Evolutionary conservation across 345 rosid species (phyloP).

Genomic region (Citrus sp.): DNA sequence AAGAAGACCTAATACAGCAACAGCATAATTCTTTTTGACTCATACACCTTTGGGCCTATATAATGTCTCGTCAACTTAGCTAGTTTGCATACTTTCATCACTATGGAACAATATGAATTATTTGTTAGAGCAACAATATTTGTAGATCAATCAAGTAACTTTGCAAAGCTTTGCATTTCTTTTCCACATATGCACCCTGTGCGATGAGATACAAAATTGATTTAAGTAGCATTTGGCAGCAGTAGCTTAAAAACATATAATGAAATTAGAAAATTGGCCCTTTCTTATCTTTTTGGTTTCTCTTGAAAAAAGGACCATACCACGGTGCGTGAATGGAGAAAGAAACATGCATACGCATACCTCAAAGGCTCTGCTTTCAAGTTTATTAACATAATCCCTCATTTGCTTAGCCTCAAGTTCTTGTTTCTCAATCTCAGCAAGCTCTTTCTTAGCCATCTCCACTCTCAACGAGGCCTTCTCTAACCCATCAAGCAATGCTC

Average conservation of each 20-base stretch:
- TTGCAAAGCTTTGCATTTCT: background rate
- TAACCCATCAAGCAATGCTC: constrained; percentile 64
- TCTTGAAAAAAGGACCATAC: background rate
- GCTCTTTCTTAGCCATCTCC: constrained; percentile 63
- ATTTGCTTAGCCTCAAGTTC: constrained; percentile 53
- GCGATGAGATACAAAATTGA: background rate
- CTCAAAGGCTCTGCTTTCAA: constrained; percentile 68
- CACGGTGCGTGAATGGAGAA: background rate
- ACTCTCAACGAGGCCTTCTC: constrained; percentile 73
- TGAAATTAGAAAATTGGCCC: background rate
- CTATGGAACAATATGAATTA: background rate
- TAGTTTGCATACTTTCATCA: background rate
- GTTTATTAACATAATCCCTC: constrained; percentile 51
- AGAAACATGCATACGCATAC: constrained; percentile 14
- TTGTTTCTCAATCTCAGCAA: constrained; percentile 73
- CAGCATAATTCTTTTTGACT: background rate
- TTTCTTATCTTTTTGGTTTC: no score
- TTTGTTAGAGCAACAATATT: background rate
- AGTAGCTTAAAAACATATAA: background rate
- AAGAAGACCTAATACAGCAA: background rate
- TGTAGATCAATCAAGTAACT: background rate
- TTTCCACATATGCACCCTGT: background rate
- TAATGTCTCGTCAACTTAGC: background rate
- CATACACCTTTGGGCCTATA: background rate
- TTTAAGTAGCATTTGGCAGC: background rate